phyloP scores from a whole-genome alignment of 2,329 filamentous ascomycete species.

The Beauveria medogensis region DNA sequence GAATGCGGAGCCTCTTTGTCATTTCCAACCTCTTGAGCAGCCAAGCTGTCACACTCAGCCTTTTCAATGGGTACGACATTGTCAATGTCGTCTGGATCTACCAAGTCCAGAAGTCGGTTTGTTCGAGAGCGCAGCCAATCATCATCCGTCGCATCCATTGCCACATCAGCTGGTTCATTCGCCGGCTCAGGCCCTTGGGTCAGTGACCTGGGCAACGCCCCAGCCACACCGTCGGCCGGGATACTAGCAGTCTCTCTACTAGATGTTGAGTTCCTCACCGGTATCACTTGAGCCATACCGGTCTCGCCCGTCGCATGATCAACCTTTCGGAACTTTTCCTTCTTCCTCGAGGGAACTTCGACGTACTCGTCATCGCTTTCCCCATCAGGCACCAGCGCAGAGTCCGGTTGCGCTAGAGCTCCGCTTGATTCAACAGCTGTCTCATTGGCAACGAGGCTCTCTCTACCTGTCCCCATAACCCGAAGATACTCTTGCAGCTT shows the following conservation, averaged over 20 bases:
- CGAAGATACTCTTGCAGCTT: slow-evolving; percentile 82
- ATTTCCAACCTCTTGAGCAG: slow-evolving; percentile 10
- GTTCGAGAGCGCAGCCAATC: slow-evolving; percentile 91
- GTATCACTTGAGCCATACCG: slow-evolving; percentile 11
- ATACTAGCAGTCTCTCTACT: neutral
- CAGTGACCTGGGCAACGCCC: neutral
- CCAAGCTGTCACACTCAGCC: slow-evolving; percentile 2
- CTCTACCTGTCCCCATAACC: slow-evolving; percentile 58
- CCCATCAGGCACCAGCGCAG: slow-evolving; percentile 37
- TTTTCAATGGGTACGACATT: slow-evolving; percentile 10
- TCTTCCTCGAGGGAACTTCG: slow-evolving; percentile 46
- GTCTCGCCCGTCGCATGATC: slow-evolving; percentile 19
- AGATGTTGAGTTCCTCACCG: neutral
- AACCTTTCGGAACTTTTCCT: slow-evolving; percentile 35
- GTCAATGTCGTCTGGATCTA: slow-evolving; percentile 60
- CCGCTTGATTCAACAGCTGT: slow-evolving; percentile 17
- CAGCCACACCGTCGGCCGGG: neutral
- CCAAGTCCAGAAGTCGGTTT: slow-evolving; percentile 73
- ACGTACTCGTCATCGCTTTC: slow-evolving; percentile 74
- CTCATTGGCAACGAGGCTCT: slow-evolving; percentile 26
- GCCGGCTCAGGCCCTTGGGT: slow-evolving; percentile 18
- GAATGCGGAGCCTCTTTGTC: slow-evolving; percentile 20
- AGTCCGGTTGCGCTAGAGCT: slow-evolving; percentile 16
- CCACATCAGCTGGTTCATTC: slow-evolving; percentile 11
- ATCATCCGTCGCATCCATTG: slow-evolving; percentile 56